Conservation (phyloP, 345 rosid species). For the Turnera subulata region DNA sequence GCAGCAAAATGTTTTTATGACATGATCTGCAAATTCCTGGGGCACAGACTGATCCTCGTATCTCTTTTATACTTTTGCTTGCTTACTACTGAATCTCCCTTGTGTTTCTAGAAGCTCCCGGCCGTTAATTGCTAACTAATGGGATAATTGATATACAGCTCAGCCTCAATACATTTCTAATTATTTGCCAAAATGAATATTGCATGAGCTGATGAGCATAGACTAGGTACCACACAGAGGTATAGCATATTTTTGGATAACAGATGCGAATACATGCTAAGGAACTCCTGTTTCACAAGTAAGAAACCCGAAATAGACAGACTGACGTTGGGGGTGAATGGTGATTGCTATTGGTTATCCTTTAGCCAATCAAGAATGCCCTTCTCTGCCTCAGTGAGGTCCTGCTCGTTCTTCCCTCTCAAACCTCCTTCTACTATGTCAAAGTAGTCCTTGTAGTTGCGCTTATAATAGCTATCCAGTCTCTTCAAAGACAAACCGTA, state of each 20-base stretch:
- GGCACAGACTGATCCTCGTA: too few species aligned
- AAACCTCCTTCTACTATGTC: constrained; percentile 64
- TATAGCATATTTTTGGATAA: not conserved
- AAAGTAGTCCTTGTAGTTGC: constrained; percentile 88
- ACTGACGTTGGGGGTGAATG: too few species aligned
- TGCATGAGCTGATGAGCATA: not conserved
- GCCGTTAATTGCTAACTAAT: too few species aligned
- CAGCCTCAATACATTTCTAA: too few species aligned
- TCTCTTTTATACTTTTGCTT: too few species aligned
- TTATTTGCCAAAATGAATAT: too few species aligned
- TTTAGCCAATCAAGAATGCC: constrained; percentile 82
- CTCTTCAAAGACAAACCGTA: constrained; percentile 35
- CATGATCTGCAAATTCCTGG: too few species aligned
- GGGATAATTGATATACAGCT: too few species aligned
- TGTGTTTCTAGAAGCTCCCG: too few species aligned
- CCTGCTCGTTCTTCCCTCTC: constrained; percentile 53
- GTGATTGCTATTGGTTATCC: constrained; percentile 40
- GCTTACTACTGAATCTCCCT: too few species aligned
- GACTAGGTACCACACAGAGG: not conserved
- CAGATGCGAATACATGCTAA: too few species aligned
- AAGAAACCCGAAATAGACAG: not conserved
- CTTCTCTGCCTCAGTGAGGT: constrained; percentile 68
- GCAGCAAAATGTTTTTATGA: too few species aligned
- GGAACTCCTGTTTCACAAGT: not conserved
- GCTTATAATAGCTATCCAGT: constrained; percentile 72